These are phyloP conservation scores for Apiotrichum brassicae DNA, from an alignment of 1,284 basidiomycete genomes.

Conservation along the genomic window DNA sequence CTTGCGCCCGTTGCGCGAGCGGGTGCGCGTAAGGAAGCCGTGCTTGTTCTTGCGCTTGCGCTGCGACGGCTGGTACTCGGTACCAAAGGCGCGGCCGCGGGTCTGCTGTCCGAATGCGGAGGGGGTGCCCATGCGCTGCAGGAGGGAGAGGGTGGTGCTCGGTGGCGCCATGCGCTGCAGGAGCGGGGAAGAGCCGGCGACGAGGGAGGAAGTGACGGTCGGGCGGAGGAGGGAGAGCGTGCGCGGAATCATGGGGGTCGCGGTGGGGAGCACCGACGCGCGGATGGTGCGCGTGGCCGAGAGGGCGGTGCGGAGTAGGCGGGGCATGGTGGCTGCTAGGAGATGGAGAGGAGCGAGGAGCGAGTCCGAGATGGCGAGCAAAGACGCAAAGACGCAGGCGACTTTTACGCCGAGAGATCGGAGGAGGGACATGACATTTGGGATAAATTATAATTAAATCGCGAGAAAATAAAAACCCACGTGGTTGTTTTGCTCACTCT, in stretches of 20 bases:
- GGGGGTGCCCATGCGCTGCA: constrained; percentile 9
- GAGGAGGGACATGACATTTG: constrained; percentile 2
- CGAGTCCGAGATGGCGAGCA: not conserved
- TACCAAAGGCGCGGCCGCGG: constrained; percentile 50
- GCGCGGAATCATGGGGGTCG: constrained; percentile 2
- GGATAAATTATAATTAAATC: constrained; percentile 7
- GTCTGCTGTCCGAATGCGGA: constrained; percentile 18
- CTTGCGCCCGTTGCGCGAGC: constrained; percentile 37
- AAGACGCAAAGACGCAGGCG: not conserved
- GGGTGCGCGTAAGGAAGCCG: constrained; percentile 67
- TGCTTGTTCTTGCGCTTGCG: constrained; percentile 80
- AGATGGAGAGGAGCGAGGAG: not conserved
- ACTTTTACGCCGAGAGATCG: not conserved
- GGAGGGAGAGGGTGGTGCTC: constrained; percentile 6
- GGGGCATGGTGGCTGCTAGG: constrained; percentile 8
- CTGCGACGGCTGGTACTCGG: constrained; percentile 83
- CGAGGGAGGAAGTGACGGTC: constrained; percentile 1
- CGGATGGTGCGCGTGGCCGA: not conserved
- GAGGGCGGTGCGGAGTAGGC: constrained; percentile 5
- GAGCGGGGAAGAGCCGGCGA: constrained; percentile 3
- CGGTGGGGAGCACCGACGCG: not conserved
- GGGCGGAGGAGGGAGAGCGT: constrained; percentile 2
- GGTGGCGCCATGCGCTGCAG: constrained; percentile 4
- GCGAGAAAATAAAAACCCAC: constrained; percentile 13
- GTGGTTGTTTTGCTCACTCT: not conserved